Evolutionary conservation across 2,329 filamentous ascomycete genomes (phyloP).

Genomic region (Hortaea werneckii): DNA sequence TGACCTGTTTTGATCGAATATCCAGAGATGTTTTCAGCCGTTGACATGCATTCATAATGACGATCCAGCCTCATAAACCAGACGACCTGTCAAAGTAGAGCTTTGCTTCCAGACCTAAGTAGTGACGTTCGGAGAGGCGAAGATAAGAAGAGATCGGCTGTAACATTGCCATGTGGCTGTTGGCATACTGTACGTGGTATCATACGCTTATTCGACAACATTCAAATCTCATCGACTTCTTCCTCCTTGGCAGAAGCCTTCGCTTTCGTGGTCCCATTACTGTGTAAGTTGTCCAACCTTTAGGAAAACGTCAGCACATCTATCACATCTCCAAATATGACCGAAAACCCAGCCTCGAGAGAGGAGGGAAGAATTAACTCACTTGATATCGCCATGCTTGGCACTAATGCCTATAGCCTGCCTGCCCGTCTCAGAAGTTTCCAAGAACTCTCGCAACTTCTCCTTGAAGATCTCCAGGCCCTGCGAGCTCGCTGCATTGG

Average conservation of each 20-base stretch:
- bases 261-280: conserved; percentile 32
- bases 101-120: no score
- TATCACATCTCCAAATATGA: conserved; percentile 1
- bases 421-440: conserved; percentile 73
- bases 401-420: conserved; percentile 65
- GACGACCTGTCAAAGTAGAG: no score
- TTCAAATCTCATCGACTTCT: conserved; percentile 27
- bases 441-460: conserved; percentile 79
- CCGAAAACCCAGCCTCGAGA: not conserved
- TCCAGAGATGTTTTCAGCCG: no score
- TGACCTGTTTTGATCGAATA: no score
- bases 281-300: conserved; percentile 31
- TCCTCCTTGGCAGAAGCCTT: conserved; percentile 20
- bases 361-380: conserved; percentile 5
- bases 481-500: conserved; percentile 76
- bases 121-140: no score
- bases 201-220: not conserved
- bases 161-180: no score
- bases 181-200: not conserved
- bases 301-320: conserved; percentile 3
- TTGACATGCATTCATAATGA: no score
- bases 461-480: conserved; percentile 87
- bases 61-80: no score
- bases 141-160: no score
- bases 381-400: conserved; percentile 45